Evolutionary conservation across 768 basidiomycete species (phyloP).

Genomic region (Pleurotus citrinopileatus): DNA sequence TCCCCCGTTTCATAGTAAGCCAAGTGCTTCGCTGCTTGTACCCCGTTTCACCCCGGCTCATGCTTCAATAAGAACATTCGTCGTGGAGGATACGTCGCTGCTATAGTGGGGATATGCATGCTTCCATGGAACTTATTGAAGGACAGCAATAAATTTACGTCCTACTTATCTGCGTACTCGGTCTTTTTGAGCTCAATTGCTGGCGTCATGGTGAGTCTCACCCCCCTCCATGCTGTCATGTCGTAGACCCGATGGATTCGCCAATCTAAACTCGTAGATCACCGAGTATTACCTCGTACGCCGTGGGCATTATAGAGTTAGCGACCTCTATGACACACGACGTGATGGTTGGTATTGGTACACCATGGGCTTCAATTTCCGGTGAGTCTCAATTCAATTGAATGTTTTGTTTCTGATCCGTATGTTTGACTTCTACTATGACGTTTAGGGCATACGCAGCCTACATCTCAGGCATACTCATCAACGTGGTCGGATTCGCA

Average conservation of each 20-base stretch:
- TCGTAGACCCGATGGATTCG: neutral
- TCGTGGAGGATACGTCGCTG: constrained; percentile 81
- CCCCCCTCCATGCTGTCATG: neutral
- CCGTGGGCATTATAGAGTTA: constrained; percentile 66
- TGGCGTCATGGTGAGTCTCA: constrained; percentile 63
- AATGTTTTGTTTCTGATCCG: too few relatives aligned
- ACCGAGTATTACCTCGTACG: constrained; percentile 78
- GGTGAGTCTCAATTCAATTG: constrained; percentile 33
- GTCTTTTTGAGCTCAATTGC: constrained; percentile 81
- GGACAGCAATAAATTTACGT: constrained; percentile 72
- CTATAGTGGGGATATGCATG: constrained; percentile 72
- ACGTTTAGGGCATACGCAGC: constrained; percentile 54
- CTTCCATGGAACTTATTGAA: constrained; percentile 77
- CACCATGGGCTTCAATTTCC: constrained; percentile 69
- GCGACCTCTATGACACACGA: constrained; percentile 61
- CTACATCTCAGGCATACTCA: constrained; percentile 71
- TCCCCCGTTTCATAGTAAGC: constrained; percentile 71
- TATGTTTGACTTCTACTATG: too few relatives aligned
- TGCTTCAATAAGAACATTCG: constrained; percentile 60
- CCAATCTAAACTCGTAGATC: constrained; percentile 33
- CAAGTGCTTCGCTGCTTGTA: constrained; percentile 3
- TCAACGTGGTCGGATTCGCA: constrained; percentile 81
- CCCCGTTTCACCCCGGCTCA: neutral
- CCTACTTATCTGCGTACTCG: constrained; percentile 79
- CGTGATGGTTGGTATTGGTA: constrained; percentile 74